phyloP scores from a whole-genome alignment of 2,329 filamentous ascomycete species.

The Diplodia corticola region DNA sequence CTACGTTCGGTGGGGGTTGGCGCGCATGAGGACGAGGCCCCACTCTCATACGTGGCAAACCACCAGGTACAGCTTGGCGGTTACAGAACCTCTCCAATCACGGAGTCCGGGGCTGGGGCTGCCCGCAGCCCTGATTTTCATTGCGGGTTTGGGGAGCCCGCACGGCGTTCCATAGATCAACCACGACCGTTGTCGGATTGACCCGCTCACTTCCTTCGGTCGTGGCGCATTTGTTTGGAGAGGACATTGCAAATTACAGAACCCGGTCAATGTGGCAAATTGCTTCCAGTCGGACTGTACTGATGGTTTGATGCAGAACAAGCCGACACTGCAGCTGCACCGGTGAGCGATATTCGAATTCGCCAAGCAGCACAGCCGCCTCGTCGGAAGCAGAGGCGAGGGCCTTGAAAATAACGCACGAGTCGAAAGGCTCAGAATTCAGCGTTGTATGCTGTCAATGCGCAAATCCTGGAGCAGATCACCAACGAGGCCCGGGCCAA shows the following conservation, averaged over 20 bases:
- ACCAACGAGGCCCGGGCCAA: neutral
- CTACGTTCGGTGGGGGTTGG: neutral
- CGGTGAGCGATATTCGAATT: neutral
- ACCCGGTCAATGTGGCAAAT: neutral
- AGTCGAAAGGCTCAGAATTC: neutral
- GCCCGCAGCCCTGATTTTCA: neutral
- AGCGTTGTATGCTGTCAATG: neutral
- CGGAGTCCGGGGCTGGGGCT: neutral
- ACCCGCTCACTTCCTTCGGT: neutral
- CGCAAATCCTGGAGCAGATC: neutral
- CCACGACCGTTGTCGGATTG: neutral
- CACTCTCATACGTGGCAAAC: constrained; percentile 8
- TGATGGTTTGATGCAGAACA: neutral
- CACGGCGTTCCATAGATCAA: neutral
- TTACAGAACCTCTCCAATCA: constrained; percentile 1
- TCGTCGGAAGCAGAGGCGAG: neutral
- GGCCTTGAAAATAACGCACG: neutral
- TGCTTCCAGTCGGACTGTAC: neutral
- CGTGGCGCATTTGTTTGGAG: neutral
- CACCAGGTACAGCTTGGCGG: neutral
- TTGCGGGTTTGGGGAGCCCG: neutral
- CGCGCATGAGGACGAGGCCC: neutral
- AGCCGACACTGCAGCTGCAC: neutral
- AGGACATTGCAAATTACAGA: neutral
- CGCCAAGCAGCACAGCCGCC: neutral